Conservation (phyloP, 1,139 yeast species). For the Geotrichum histeridarum region DNA sequence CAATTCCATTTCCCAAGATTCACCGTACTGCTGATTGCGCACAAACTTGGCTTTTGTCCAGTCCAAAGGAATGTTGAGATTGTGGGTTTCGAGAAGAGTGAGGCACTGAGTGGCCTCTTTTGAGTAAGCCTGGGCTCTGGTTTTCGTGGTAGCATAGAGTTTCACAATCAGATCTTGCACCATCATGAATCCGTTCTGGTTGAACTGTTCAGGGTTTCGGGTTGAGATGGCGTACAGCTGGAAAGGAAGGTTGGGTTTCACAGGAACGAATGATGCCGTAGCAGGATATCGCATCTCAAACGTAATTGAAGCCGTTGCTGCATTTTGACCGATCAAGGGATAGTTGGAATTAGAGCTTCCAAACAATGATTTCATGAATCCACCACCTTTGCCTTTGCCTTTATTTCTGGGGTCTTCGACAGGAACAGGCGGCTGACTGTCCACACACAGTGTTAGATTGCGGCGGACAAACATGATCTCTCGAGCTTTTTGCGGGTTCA, state of each 20-base stretch:
- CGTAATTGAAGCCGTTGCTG: constrained; percentile 19
- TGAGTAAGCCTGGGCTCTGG: constrained; percentile 29
- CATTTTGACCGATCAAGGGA: background rate
- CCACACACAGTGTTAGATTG: constrained; percentile 16
- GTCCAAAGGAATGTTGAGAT: constrained; percentile 9
- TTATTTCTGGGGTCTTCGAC: constrained; percentile 17
- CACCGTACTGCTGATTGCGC: constrained; percentile 1
- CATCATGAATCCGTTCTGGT: constrained; percentile 18
- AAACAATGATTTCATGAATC: constrained; percentile 9
- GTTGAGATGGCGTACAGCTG: constrained; percentile 26
- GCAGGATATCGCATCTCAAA: constrained; percentile 32
- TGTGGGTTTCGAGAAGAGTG: constrained; percentile 3
- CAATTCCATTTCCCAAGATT: constrained; percentile 24
- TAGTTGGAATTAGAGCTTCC: background rate
- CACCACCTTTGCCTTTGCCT: constrained; percentile 3
- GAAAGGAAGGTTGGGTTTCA: constrained; percentile 26
- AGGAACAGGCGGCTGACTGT: background rate
- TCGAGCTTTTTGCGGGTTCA: constrained; percentile 34
- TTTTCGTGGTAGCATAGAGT: constrained; percentile 30
- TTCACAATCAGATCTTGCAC: constrained; percentile 26
- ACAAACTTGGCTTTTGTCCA: constrained; percentile 16
- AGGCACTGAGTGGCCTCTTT: constrained; percentile 18
- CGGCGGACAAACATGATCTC: constrained; percentile 31
- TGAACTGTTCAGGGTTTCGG: constrained; percentile 21
- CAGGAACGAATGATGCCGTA: constrained; percentile 27